A percentile compares a stretch with the other conserved stretches of the same genome.
phyloP scores from a whole-genome alignment of 2,329 filamentous ascomycete genomes.

The Tolypocladium sp. region DNA sequence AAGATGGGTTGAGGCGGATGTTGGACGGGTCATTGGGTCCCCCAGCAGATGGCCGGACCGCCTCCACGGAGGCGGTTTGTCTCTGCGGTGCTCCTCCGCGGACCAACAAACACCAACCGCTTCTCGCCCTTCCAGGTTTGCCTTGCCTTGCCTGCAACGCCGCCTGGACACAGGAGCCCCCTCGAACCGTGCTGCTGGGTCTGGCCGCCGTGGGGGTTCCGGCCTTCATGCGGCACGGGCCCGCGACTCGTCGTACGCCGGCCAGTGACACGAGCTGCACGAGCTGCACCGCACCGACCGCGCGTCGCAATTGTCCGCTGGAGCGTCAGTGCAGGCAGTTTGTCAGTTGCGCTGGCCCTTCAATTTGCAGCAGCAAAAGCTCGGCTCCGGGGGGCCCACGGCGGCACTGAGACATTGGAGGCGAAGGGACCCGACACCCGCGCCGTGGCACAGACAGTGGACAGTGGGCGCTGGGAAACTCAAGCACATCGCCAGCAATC shows the following conservation, averaged over 20 bases:
- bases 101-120: not conserved
- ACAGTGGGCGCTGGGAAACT: not conserved
- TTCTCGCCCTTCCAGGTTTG: not conserved
- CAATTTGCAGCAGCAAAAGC: no score
- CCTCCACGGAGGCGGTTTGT: constrained; percentile 1
- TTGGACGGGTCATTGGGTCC: no score
- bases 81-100: not conserved
- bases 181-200: constrained; percentile 1
- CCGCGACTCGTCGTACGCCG: not conserved
- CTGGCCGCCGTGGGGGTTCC: not conserved
- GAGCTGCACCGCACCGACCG: not conserved
- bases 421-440: not conserved
- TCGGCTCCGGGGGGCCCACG: no score
- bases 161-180: not conserved
- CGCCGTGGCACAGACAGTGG: not conserved
- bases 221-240: not conserved
- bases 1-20: no score
- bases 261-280: not conserved
- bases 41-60: not conserved
- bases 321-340: not conserved
- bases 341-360: no score
- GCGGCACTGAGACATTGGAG: not conserved
- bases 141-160: not conserved
- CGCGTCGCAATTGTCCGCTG: not conserved
- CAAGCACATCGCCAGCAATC: not conserved